These are phyloP conservation scores for Russula emetica DNA, from an alignment of 768 basidiomycete species.

Conservation along the genomic window DNA sequence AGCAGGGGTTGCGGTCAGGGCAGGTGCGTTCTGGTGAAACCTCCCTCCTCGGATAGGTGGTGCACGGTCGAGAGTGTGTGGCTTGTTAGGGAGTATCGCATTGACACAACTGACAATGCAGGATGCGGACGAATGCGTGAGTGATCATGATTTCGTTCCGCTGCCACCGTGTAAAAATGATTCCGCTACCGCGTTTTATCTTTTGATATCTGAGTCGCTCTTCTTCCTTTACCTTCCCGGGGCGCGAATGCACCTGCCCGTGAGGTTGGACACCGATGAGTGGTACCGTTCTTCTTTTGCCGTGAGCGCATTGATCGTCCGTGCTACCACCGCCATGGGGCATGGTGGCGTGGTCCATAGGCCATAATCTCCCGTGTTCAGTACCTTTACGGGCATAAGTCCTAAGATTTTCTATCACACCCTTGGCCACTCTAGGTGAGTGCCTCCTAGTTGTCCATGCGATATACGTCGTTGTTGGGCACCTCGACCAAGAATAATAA, in stretches of 20 bases:
- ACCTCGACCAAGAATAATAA: constrained; percentile 8
- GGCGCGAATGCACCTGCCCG: neutral
- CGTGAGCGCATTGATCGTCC: constrained; percentile 25
- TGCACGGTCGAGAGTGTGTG: constrained; percentile 13
- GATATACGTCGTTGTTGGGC: neutral
- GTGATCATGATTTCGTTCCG: constrained; percentile 17
- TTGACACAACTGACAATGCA: constrained; percentile 12
- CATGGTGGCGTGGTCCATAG: constrained; percentile 25
- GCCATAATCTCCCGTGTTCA: constrained; percentile 7
- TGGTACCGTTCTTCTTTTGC: constrained; percentile 19
- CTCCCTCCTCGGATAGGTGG: constrained; percentile 9
- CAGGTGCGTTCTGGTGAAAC: constrained; percentile 28
- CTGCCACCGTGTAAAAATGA: constrained; percentile 24
- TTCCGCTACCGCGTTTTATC: constrained; percentile 21
- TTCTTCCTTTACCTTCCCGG: constrained; percentile 16
- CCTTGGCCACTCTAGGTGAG: constrained; percentile 12
- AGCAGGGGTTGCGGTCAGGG: constrained; percentile 16
- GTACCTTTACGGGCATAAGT: constrained; percentile 1
- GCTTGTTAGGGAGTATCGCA: constrained; percentile 16
- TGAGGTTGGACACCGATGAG: constrained; percentile 24
- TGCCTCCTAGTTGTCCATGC: neutral
- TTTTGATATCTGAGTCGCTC: constrained; percentile 27
- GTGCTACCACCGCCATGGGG: constrained; percentile 20
- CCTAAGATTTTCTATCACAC: constrained; percentile 2
- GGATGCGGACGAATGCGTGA: constrained; percentile 19